Conservation (phyloP, 176 grass and related monocot genomes). For the Eleusine coracana region DNA sequence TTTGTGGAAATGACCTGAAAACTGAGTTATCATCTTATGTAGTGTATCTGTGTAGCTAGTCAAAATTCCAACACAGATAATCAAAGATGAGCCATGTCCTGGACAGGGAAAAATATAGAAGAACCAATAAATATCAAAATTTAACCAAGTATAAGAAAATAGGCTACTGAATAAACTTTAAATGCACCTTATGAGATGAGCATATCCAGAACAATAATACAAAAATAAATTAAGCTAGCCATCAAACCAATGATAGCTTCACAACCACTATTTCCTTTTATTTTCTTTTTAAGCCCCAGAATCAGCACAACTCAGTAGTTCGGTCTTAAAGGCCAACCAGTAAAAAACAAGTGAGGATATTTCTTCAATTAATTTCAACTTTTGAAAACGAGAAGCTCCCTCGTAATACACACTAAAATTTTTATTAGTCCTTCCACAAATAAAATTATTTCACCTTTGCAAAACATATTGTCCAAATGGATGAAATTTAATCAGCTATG, state of each 20-base stretch:
- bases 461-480: not conserved
- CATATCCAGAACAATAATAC: conserved; percentile 1
- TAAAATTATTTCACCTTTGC: not conserved
- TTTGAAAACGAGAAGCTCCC: not conserved
- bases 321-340: not conserved
- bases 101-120: conserved; percentile 37
- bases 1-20: conserved; percentile 62
- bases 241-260: not conserved
- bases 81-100: conserved; percentile 98
- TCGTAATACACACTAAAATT: not conserved
- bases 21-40: conserved; percentile 86
- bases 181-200: not conserved
- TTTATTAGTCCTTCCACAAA: conserved; percentile 14
- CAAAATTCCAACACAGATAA: conserved; percentile 94
- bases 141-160: conserved; percentile 35
- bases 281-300: not conserved
- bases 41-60: conserved; percentile 95
- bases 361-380: not conserved
- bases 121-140: conserved; percentile 42
- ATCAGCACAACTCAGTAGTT: not conserved
- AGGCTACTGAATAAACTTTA: conserved; percentile 3
- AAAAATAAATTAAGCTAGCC: not conserved
- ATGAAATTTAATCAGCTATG: not conserved
- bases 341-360: not conserved
- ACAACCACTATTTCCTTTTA: not conserved